Evolutionary conservation across 805 yeast genomes (phyloP).

Genomic region (Zygotorulaspora florentina): DNA sequence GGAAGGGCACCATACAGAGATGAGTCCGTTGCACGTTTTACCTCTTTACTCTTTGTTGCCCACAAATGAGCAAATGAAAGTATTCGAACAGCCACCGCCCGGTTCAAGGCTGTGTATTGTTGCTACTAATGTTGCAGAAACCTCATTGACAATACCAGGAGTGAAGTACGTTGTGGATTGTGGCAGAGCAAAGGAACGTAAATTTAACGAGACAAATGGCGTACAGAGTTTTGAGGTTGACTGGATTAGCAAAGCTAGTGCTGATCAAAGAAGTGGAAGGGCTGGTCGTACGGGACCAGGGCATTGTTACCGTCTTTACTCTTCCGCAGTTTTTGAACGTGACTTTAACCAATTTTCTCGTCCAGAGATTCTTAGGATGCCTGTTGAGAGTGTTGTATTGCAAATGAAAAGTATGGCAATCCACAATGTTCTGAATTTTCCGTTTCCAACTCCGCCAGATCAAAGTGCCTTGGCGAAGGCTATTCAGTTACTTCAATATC

Average conservation of each 20-base stretch:
- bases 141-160: constrained; percentile 94
- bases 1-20: constrained; percentile 64
- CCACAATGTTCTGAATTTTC: constrained; percentile 83
- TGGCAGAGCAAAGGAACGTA: constrained; percentile 89
- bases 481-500: constrained; percentile 56
- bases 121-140: constrained; percentile 97
- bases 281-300: constrained; percentile 99
- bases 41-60: constrained; percentile 92
- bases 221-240: constrained; percentile 88
- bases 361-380: constrained; percentile 93
- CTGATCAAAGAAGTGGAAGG: constrained; percentile 93
- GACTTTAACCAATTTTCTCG: constrained; percentile 76
- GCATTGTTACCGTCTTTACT: constrained; percentile 85
- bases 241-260: constrained; percentile 94
- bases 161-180: constrained; percentile 92
- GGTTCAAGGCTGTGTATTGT: constrained; percentile 87
- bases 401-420: constrained; percentile 98
- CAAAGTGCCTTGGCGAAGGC: constrained; percentile 56
- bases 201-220: constrained; percentile 74
- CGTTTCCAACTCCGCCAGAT: constrained; percentile 93
- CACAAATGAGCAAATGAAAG: constrained; percentile 92
- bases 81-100: constrained; percentile 77
- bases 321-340: constrained; percentile 89
- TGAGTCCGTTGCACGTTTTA: constrained; percentile 80
- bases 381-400: constrained; percentile 91